Conservation (phyloP, 1,284 basidiomycete species). For the Ceraceosorus bombacis region DNA sequence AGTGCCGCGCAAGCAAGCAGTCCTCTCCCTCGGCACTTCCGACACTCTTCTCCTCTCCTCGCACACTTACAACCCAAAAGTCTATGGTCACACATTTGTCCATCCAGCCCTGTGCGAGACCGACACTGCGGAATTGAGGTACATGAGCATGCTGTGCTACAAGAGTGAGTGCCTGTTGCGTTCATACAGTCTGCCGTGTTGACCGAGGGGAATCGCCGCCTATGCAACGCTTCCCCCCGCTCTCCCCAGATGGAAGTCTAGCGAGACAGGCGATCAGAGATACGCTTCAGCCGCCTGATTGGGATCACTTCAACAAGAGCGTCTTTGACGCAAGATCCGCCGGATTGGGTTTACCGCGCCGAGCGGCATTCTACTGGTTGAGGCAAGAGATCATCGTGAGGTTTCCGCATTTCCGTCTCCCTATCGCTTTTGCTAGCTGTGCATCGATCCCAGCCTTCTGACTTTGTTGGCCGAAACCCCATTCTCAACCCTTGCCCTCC, state of each 20-base stretch:
- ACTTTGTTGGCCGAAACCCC: background rate
- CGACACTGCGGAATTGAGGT: constrained; percentile 17
- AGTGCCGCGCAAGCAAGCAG: constrained; percentile 66
- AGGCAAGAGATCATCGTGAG: constrained; percentile 70
- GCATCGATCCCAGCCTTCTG: background rate
- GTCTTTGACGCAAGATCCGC: constrained; percentile 50
- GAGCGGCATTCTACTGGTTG: constrained; percentile 64
- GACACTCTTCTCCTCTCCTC: constrained; percentile 73
- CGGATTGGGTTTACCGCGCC: constrained; percentile 5
- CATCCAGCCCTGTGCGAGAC: constrained; percentile 48
- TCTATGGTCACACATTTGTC: constrained; percentile 53
- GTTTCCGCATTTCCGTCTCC: background rate
- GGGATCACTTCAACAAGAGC: constrained; percentile 66
- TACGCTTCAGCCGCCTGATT: constrained; percentile 59
- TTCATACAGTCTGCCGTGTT: too few relatives aligned
- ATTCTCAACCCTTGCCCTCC: background rate
- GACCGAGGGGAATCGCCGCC: constrained; percentile 34
- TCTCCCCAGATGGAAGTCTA: constrained; percentile 43
- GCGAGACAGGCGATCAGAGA: constrained; percentile 69
- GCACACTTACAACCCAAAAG: constrained; percentile 49
- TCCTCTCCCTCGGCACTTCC: constrained; percentile 83
- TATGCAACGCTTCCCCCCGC: constrained; percentile 50
- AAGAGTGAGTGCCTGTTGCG: constrained; percentile 51
- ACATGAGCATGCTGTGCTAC: constrained; percentile 54
- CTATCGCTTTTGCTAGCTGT: background rate